Evolutionary conservation across 2,329 filamentous ascomycete genomes (phyloP), one percentile per base, ranked within the genome.

Genomic region (Alternaria viburni): DNA sequence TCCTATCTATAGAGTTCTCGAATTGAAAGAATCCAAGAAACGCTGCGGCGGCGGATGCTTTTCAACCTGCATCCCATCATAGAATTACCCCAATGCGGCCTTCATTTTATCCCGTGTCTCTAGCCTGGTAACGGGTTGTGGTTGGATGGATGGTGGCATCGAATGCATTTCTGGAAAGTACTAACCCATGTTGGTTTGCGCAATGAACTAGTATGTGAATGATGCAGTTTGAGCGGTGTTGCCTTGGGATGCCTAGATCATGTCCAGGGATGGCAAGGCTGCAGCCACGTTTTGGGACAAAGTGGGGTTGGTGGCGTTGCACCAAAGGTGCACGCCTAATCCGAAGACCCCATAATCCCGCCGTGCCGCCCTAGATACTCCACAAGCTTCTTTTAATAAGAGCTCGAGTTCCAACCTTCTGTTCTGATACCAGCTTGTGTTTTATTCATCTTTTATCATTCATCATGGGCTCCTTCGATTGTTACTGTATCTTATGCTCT

Each of bases 401-500:
- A 41, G 15, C 36, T 10, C 36, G 36, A 41, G n/a, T 41, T 41
- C 36, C 9, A 41, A 41, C 36, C 13, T 51, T 23, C 1, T n/a
- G 2, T 51, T 2, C 5, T 11, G 28, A 52, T 19, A 21, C 21
- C 17, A 11, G 17, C 19, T 15, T 52, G 49, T 41, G 15, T 41
- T 10, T 41, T 6, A 41, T 21, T 23, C 17, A 10, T 13, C 17
- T 10, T 17, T 19, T 0, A 26, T 17, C 17, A 9, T 12, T 30
- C 25, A 45, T 41, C 12, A 69, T 69, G 70, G 68, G 64, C 2
- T 66, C 61, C 1, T 71, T 63, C 47, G 65, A 71, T 13, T 73
- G 70, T 41, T 72, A 67, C 32, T 74, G 68, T 23, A 67, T 68
- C 12, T 46, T 74, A 5, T 73, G 68, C 36, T 62, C 47, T 8